Conservation (phyloP, 768 basidiomycete species). For the Hericium rajendrae region DNA sequence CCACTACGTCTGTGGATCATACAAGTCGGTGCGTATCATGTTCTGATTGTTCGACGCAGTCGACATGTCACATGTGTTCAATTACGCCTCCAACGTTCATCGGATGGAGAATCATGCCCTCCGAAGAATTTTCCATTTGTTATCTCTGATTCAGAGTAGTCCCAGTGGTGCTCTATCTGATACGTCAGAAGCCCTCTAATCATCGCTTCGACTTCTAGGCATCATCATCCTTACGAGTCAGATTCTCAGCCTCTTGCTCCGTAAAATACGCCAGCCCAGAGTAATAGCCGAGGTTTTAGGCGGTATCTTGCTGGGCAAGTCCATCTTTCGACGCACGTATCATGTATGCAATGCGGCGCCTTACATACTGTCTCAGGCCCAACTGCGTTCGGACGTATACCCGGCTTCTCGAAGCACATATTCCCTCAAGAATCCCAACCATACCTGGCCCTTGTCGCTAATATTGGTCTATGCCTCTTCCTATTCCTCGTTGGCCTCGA, state of each 20-base stretch:
- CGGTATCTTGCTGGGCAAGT: slow-evolving; percentile 74
- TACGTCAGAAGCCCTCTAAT: not conserved
- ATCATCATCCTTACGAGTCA: slow-evolving; percentile 79
- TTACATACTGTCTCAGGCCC: slow-evolving; percentile 19
- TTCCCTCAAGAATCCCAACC: slow-evolving; percentile 67
- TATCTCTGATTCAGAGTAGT: not conserved
- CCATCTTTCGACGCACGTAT: not conserved
- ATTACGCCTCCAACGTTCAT: no score
- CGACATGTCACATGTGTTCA: no score
- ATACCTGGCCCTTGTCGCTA: slow-evolving; percentile 79
- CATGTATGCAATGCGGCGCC: not conserved
- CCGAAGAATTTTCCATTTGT: not conserved
- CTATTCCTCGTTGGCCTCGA: slow-evolving; percentile 91
- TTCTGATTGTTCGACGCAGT: no score
- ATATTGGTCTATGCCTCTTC: slow-evolving; percentile 82
- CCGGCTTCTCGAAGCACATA: slow-evolving; percentile 77
- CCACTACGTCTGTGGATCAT: slow-evolving; percentile 73
- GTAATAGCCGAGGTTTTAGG: slow-evolving; percentile 81
- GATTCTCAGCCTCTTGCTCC: slow-evolving; percentile 58
- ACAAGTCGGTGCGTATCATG: slow-evolving; percentile 51
- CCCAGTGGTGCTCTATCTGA: not conserved
- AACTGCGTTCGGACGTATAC: slow-evolving; percentile 70
- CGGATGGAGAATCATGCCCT: no score
- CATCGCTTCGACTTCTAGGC: slow-evolving; percentile 28
- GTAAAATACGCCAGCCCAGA: slow-evolving; percentile 76